A percentile compares a stretch with the other conserved stretches of the same genome.
Conservation (phyloP, 1,139 yeast genomes). For the Blastobotrys elegans region DNA sequence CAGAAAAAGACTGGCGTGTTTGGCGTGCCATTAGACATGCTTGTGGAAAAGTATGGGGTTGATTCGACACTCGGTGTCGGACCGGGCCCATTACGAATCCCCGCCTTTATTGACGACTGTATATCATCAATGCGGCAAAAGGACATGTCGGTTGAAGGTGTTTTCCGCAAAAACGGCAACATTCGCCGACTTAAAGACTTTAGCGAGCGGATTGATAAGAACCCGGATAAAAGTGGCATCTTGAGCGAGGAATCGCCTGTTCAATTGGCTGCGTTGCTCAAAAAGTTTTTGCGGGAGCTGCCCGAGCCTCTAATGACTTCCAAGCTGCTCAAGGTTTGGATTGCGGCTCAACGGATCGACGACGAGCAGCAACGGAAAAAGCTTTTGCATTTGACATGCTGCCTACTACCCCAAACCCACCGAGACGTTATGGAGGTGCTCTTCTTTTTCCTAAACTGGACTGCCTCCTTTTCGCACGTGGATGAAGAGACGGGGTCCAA, state of each 20-base stretch:
- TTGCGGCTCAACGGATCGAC: constrained; percentile 56
- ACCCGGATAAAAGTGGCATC: constrained; percentile 70
- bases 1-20: constrained; percentile 49
- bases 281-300: constrained; percentile 84
- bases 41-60: constrained; percentile 74
- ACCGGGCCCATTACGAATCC: constrained; percentile 67
- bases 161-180: constrained; percentile 94
- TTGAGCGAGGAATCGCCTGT: constrained; percentile 78
- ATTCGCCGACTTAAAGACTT: constrained; percentile 75
- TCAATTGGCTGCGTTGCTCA: constrained; percentile 89
- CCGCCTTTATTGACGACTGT: constrained; percentile 81
- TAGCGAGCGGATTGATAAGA: constrained; percentile 67
- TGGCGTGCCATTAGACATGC: constrained; percentile 68
- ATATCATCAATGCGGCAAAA: constrained; percentile 79
- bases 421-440: constrained; percentile 86
- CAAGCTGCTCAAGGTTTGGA: constrained; percentile 74
- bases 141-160: constrained; percentile 96
- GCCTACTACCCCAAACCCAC: constrained; percentile 75
- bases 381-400: constrained; percentile 64
- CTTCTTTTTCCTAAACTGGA: constrained; percentile 87
- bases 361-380: constrained; percentile 49
- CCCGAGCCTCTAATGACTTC: constrained; percentile 88
- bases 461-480: constrained; percentile 85
- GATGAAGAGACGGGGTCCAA: constrained; percentile 64
- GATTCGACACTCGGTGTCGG: constrained; percentile 88